Evolutionary conservation across 2,329 filamentous ascomycete genomes (phyloP), one percentile per base, ranked within the genome.

Genomic region (Harringtonia aguacate): DNA sequence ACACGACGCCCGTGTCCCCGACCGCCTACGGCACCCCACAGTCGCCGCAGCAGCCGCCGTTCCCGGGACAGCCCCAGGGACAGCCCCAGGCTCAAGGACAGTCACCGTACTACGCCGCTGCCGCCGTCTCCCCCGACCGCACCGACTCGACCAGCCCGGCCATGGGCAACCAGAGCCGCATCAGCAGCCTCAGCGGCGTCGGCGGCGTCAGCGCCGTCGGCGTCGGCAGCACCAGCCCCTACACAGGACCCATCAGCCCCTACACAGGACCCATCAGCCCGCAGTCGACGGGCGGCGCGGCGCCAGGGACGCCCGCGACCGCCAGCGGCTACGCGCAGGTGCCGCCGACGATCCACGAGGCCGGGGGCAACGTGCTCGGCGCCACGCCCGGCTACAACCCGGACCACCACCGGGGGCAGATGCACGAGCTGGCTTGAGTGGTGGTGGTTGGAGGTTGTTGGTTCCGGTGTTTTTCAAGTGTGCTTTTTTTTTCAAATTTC

Each of bases 301-400:
- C n/a, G 34, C 13, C 8, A 12, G 21, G 18, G 12, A 39, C 30
- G 18, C 44, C 31, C n/a, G 17, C 10, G n/a, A 20, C 15, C 24
- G n/a, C 28, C 24, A 17, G 7, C 10, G 22, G 31, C 20, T 24
- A 22, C 39, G 8, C 46, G 3, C 48, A 48, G 10, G 46, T 50
- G 10, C 50, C 48, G 22, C 20, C 44, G n/a, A 52, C 50, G 10
- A 50, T 52, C 43, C 43, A 48, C 39, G 50, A 52, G 46, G 50
- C 50, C 1, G 45, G 41, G 28, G 43, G 50, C 40, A 47, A 41
- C 14, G n/a, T 36, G 0, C 39, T 52, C 3, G 48, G 48, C 9
- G 39, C 17, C n/a, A 28, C 21, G 12, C n/a, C n/a, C n/a, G n/a
- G n/a, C n/a, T n/a, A n/a, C n/a, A 43, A 46, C 35, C 7, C 24